Conservation (phyloP, 345 rosid genomes). For the Salix koriyanagi region DNA sequence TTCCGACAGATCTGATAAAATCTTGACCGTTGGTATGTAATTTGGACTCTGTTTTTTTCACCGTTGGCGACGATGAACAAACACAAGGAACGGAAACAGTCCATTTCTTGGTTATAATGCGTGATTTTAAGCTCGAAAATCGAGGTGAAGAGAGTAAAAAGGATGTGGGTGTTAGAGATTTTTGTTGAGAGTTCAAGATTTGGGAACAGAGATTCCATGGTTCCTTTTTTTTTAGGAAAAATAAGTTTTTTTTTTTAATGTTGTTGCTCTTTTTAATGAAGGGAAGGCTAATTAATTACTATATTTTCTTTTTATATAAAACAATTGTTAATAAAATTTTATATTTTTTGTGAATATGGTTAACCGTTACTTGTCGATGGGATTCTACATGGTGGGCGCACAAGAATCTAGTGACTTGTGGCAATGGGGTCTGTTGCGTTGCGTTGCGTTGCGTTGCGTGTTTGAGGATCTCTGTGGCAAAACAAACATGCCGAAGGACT, state of each 20-base stretch:
- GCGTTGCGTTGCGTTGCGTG: conserved; percentile 46
- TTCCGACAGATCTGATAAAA: conserved; percentile 32
- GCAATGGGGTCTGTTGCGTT: conserved; percentile 36
- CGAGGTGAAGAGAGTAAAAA: conserved; percentile 22
- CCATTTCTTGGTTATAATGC: conserved; percentile 19
- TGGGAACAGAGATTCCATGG: conserved; percentile 37
- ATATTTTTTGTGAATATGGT: conserved; percentile 5
- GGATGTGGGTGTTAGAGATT: conserved; percentile 23
- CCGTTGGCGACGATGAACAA: conserved; percentile 6
- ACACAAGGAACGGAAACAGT: conserved; percentile 19
- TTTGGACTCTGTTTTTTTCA: conserved; percentile 16
- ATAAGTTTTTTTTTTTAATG: neutral
- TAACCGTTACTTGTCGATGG: conserved; percentile 28
- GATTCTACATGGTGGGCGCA: conserved; percentile 42
- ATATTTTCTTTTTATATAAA: no score
- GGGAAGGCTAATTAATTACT: no score
- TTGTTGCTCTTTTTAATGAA: no score
- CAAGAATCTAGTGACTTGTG: conserved; percentile 45
- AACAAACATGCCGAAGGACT: neutral
- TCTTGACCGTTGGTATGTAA: conserved; percentile 6
- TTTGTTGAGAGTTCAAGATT: conserved; percentile 31
- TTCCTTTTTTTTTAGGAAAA: no score
- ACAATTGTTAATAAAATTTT: no score
- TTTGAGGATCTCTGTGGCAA: neutral
- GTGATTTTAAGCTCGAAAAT: conserved; percentile 16